phyloP scores from a whole-genome alignment of 129 eudicot species.

The Ambrosia artemisiifolia region DNA sequence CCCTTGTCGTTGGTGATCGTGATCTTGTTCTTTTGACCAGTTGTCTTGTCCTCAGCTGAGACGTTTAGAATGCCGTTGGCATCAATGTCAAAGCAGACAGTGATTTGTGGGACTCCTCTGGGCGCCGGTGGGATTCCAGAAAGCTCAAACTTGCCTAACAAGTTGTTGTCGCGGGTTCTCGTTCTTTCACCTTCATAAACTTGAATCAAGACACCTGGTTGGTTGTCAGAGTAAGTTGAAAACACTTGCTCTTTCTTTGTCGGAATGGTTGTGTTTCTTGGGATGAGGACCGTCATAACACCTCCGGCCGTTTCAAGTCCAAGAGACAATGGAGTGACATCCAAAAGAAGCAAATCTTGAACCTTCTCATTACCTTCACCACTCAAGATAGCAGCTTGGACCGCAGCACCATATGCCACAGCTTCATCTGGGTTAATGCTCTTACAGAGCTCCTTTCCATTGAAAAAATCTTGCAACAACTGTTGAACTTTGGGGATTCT shows the following conservation, averaged over 20 bases:
- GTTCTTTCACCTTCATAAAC: constrained; percentile 34
- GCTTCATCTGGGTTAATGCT: constrained; percentile 37
- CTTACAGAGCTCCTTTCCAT: constrained; percentile 34
- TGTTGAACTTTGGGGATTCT: constrained; percentile 33
- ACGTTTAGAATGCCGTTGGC: constrained; percentile 32
- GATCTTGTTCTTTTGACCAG: constrained; percentile 38
- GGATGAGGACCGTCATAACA: constrained; percentile 30
- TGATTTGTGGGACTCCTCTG: constrained; percentile 10
- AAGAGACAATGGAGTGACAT: constrained; percentile 27
- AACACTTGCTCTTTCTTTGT: constrained; percentile 34
- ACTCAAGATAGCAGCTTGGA: constrained; percentile 29
- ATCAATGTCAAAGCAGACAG: constrained; percentile 7
- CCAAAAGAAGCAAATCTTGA: constrained; percentile 33
- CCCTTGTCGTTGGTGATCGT: constrained; percentile 32
- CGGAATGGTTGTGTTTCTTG: constrained; percentile 35
- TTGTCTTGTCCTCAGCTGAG: constrained; percentile 31
- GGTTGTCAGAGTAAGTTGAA: constrained; percentile 27
- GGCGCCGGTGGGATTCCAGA: constrained; percentile 5
- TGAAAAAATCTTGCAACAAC: constrained; percentile 28
- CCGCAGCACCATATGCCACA: constrained; percentile 36
- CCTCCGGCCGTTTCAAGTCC: constrained; percentile 34
- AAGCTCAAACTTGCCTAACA: constrained; percentile 8
- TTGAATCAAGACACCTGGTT: constrained; percentile 31
- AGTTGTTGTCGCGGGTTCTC: constrained; percentile 27
- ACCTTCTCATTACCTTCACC: constrained; percentile 32